A percentile compares a stretch with the other conserved stretches of the same genome.
Conservation (phyloP, 1,139 yeast species). For the Saccharomyces hybrid region DNA sequence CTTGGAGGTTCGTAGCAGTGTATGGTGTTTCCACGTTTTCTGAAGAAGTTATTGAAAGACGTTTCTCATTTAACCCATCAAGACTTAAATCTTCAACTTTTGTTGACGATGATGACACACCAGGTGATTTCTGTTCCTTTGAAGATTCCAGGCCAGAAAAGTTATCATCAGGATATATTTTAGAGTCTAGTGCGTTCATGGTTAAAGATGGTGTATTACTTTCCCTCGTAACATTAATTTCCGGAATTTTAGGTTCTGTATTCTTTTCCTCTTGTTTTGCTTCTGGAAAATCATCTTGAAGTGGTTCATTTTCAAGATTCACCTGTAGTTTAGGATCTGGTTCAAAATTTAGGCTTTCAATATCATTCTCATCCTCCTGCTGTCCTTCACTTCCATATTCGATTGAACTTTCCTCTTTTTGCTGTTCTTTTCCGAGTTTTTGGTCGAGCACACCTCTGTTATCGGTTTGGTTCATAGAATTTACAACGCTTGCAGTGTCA, state of each 20-base stretch:
- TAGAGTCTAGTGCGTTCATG: neutral
- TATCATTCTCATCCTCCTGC: neutral
- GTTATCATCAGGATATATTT: neutral
- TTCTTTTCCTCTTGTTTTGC: neutral
- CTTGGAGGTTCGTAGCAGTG: constrained; percentile 21
- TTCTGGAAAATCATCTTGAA: neutral
- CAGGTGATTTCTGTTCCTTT: neutral
- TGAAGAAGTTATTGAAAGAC: neutral
- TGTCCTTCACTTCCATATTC: neutral
- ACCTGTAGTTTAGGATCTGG: constrained; percentile 14
- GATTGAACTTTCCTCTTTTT: neutral
- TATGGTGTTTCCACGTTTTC: neutral
- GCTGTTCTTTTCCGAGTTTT: neutral
- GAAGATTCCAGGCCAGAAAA: neutral
- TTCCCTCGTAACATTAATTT: neutral
- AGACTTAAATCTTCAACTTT: neutral
- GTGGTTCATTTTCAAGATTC: neutral
- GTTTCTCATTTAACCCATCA: neutral
- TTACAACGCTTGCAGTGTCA: constrained; percentile 7
- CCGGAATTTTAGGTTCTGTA: neutral
- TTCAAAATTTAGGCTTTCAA: constrained; percentile 14
- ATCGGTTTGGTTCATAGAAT: constrained; percentile 3
- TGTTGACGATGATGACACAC: neutral
- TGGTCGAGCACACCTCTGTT: neutral
- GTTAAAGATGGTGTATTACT: neutral